Evolutionary conservation across 164 flowering plant genomes (phyloP), one percentile per base, ranked within the genome.

Genomic region (Cinnamomum chago): DNA sequence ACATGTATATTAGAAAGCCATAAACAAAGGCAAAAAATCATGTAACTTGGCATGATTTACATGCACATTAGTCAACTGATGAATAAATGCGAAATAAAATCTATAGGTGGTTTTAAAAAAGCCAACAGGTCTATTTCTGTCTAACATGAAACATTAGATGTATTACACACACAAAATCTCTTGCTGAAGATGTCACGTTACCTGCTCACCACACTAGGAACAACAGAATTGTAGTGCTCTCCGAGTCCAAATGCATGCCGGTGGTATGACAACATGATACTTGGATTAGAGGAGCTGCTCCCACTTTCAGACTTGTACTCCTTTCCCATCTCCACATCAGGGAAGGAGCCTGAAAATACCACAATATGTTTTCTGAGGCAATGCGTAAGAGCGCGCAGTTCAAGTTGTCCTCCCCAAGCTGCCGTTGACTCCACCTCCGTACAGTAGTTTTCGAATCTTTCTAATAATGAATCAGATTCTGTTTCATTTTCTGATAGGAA

Each of bases 271-370:
- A 93, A 78, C 90, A 76, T 85, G 70, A 95, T 86, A 64, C 88
- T 87, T 13, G 84, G 74, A 67, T 77, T 75, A 23, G 83, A 74
- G 6, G 81, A 79, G 28, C 70, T 81, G 65, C 74, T 66, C 17
- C 73, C 79, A 18, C 67, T 62, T 4, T 81, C 79, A 17, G 86
- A 72, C 78, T 86, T 91, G 81, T 93, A 91, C 80, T 93, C 97
- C 82, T 91, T 91, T 27, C 98, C 99, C 97, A 95, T 92, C 83
- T 95, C 98, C 60, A 93, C 95, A 80, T 93, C 95, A 30, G 99
- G 97, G 79, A 90, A 93, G 50, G 93, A 93, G 27, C 99, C 99
- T 5, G 98, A 93, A 79, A 70, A 90, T 79, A 93, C 79, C 85
- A 84, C 70, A 40, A 95, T 92, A 74, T 90, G 99, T 72, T 87